Conservation (phyloP, 2,329 filamentous ascomycete genomes). For the Fonsecaea nubica region DNA sequence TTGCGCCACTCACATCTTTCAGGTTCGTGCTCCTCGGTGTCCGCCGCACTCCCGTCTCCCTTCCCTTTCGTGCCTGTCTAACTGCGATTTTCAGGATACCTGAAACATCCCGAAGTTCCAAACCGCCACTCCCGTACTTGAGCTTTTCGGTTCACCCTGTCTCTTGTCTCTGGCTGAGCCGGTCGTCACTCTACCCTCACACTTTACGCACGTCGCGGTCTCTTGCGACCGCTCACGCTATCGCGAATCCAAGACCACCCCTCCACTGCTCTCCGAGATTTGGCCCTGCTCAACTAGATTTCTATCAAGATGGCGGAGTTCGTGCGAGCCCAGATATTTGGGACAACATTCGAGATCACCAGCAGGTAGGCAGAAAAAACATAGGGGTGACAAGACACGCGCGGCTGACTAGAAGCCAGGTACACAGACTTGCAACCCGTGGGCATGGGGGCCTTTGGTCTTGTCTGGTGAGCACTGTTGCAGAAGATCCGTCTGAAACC, state of each 20-base stretch:
- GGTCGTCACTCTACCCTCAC: not conserved
- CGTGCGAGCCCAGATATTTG: slow-evolving; percentile 98
- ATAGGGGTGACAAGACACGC: slow-evolving; percentile 25
- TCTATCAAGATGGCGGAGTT: slow-evolving; percentile 89
- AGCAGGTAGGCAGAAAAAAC: slow-evolving; percentile 71
- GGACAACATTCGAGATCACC: slow-evolving; percentile 99
- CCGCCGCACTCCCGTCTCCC: slow-evolving; percentile 12
- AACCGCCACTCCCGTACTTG: not conserved
- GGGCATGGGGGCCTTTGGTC: slow-evolving; percentile 97
- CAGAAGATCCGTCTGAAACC: slow-evolving; percentile 5
- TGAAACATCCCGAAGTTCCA: slow-evolving; percentile 8
- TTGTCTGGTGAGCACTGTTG: slow-evolving; percentile 80
- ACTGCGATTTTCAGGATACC: slow-evolving; percentile 4
- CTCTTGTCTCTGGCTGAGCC: not conserved
- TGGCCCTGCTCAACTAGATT: slow-evolving; percentile 1
- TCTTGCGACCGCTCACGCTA: not conserved
- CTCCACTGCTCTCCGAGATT: not conserved
- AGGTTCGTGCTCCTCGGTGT: slow-evolving; percentile 4
- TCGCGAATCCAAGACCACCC: not conserved
- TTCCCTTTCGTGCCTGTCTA: not conserved
- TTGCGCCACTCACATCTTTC: not conserved
- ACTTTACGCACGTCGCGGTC: slow-evolving; percentile 1
- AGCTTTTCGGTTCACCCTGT: not conserved
- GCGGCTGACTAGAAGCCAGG: slow-evolving; percentile 58
- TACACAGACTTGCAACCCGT: slow-evolving; percentile 98